phyloP scores from a whole-genome alignment of 2,329 filamentous ascomycete genomes.

The Lecanoromycetidae sp. region DNA sequence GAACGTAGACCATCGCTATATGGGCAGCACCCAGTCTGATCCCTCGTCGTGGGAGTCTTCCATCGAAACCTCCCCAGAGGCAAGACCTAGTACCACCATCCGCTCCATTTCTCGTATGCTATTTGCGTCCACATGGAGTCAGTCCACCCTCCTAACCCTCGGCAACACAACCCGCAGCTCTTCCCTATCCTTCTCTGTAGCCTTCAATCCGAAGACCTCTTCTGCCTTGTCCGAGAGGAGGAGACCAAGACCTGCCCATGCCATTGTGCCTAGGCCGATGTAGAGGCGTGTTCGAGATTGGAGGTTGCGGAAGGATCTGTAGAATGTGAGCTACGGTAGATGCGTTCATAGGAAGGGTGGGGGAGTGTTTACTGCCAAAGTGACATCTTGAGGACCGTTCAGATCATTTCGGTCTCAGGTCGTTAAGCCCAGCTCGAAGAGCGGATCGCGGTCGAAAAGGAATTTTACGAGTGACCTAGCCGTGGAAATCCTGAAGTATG shows the following conservation, averaged over 20 bases:
- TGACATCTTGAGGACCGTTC: constrained; percentile 1
- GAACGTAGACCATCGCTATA: no score
- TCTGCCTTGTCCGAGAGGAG: constrained; percentile 14
- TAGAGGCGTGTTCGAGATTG: constrained; percentile 14
- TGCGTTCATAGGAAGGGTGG: neutral
- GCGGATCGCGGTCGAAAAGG: no score
- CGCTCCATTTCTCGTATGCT: neutral
- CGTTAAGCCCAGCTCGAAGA: no score
- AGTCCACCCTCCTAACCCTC: constrained; percentile 12
- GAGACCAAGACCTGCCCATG: constrained; percentile 14
- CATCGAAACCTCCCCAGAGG: neutral
- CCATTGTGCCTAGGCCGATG: constrained; percentile 16
- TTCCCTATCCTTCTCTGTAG: constrained; percentile 14
- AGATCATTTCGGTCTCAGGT: no score
- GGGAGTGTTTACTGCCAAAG: constrained; percentile 11
- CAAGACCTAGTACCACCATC: neutral
- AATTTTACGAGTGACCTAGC: no score
- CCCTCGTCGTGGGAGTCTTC: no score
- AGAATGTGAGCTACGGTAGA: neutral
- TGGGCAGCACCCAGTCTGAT: no score
- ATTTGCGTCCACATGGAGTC: neutral
- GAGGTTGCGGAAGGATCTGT: constrained; percentile 16
- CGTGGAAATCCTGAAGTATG: no score
- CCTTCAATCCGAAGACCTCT: constrained; percentile 13
- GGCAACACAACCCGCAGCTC: constrained; percentile 10